A percentile compares a stretch with the other conserved stretches of the same genome.
phyloP scores from a whole-genome alignment of 768 basidiomycete species.

The Lactarius hatsudake region DNA sequence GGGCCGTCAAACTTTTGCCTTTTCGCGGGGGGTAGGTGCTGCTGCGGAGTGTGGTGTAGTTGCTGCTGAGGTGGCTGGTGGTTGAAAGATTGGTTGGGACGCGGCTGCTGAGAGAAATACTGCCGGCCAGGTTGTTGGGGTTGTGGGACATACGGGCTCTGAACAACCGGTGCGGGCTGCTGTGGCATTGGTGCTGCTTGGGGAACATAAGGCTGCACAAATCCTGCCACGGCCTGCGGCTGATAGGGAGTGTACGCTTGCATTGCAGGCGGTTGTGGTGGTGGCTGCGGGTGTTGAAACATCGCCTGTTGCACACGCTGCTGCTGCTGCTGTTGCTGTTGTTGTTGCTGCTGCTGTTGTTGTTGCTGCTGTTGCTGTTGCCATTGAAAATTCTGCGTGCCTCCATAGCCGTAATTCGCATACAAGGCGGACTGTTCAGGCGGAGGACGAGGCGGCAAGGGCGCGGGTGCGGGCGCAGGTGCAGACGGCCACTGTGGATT shows the following conservation, averaged over 20 bases:
- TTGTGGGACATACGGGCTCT: constrained; percentile 34
- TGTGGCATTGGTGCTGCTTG: constrained; percentile 55
- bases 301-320: constrained; percentile 49
- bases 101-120: constrained; percentile 44
- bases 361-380: constrained; percentile 56
- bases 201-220: constrained; percentile 64
- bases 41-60: constrained; percentile 63
- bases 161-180: constrained; percentile 43
- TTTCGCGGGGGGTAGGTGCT: constrained; percentile 89
- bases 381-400: constrained; percentile 55
- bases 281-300: constrained; percentile 49
- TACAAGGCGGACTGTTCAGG: constrained; percentile 83
- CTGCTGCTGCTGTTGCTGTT: constrained; percentile 67
- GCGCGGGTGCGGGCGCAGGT: constrained; percentile 44
- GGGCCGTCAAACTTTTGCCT: constrained; percentile 73
- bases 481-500: constrained; percentile 61
- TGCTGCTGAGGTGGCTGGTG: constrained; percentile 37
- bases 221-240: constrained; percentile 54
- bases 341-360: constrained; percentile 34
- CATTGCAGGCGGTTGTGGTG: constrained; percentile 52
- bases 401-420: constrained; percentile 89
- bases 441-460: constrained; percentile 55
- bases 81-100: constrained; percentile 43
- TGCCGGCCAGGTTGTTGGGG: constrained; percentile 45
- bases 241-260: constrained; percentile 77